These are phyloP conservation scores for Aspergillus indologenus DNA, from an alignment of 495 filamentous ascomycete genomes.

Conservation along the genomic window DNA sequence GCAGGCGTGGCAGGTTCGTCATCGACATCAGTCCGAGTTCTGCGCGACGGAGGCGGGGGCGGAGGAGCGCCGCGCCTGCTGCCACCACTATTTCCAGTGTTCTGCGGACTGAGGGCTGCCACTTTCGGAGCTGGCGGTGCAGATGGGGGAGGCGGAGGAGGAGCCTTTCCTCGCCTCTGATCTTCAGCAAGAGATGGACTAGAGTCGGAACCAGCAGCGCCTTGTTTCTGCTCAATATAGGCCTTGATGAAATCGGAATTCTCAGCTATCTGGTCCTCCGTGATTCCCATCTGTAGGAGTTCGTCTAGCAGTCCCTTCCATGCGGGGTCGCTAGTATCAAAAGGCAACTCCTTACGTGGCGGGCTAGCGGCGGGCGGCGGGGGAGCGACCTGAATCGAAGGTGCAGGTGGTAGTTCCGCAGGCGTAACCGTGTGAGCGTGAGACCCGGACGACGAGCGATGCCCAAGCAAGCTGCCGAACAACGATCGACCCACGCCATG, in stretches of 20 bases:
- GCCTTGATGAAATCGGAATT: constrained; percentile 93
- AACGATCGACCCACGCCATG: constrained; percentile 46
- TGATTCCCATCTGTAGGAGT: constrained; percentile 80
- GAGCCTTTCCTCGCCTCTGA: constrained; percentile 50
- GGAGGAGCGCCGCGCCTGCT: constrained; percentile 71
- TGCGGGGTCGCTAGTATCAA: constrained; percentile 79
- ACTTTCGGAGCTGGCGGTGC: constrained; percentile 50
- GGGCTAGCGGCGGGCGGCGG: constrained; percentile 35
- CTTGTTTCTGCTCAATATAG: constrained; percentile 81
- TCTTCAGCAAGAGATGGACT: constrained; percentile 29
- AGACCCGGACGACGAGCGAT: constrained; percentile 62
- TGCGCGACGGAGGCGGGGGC: constrained; percentile 79
- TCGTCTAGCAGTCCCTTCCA: constrained; percentile 85
- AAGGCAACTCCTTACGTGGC: constrained; percentile 54
- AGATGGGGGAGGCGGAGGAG: constrained; percentile 57
- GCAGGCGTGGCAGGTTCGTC: constrained; percentile 54
- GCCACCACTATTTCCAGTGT: constrained; percentile 59
- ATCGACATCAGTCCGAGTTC: constrained; percentile 47
- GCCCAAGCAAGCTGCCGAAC: constrained; percentile 68
- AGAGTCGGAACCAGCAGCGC: constrained; percentile 26
- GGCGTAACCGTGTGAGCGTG: constrained; percentile 46
- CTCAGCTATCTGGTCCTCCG: constrained; percentile 85
- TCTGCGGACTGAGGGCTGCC: constrained; percentile 61
- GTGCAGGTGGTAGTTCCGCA: constrained; percentile 45
- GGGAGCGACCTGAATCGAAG: constrained; percentile 50